Percentiles rank a stretch among this genome's conserved stretches.
These are phyloP conservation scores for Chlamydomonas sp. DNA, from an alignment of 139 green algal species.

Conservation along the genomic window DNA sequence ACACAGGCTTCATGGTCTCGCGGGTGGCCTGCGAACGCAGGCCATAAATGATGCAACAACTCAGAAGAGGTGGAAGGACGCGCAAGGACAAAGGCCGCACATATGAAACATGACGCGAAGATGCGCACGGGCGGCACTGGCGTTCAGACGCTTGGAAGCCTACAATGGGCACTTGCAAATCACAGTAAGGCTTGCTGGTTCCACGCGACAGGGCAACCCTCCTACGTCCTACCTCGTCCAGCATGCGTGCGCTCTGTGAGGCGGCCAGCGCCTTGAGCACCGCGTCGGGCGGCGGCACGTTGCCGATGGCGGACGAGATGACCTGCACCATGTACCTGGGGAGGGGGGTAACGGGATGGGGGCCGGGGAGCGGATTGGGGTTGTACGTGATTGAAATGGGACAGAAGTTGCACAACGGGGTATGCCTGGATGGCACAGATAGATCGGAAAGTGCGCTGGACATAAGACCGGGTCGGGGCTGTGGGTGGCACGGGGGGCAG, in stretches of 20 bases:
- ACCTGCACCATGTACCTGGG: constrained; percentile 52
- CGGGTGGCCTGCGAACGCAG: neutral
- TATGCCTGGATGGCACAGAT: no score
- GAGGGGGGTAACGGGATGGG: neutral
- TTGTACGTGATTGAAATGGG: no score
- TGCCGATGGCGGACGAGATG: constrained; percentile 63
- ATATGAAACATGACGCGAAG: no score
- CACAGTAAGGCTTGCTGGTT: neutral
- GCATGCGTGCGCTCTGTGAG: neutral
- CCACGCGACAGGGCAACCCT: neutral
- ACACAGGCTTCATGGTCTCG: constrained; percentile 11
- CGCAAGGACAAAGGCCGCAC: no score
- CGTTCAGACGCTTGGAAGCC: neutral
- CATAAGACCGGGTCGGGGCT: no score
- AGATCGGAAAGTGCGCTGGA: no score
- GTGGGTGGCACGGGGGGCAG: no score
- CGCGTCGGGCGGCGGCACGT: constrained; percentile 49
- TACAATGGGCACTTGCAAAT: neutral
- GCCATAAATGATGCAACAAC: no score
- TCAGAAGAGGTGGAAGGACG: no score
- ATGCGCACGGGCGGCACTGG: no score
- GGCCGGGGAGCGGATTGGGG: no score
- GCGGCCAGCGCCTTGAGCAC: constrained; percentile 48
- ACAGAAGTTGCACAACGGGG: no score
- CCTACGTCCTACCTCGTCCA: constrained; percentile 11